Evolutionary conservation across 2,329 filamentous ascomycete species (phyloP).

Genomic region (Phyllosticta paracitricarpa): DNA sequence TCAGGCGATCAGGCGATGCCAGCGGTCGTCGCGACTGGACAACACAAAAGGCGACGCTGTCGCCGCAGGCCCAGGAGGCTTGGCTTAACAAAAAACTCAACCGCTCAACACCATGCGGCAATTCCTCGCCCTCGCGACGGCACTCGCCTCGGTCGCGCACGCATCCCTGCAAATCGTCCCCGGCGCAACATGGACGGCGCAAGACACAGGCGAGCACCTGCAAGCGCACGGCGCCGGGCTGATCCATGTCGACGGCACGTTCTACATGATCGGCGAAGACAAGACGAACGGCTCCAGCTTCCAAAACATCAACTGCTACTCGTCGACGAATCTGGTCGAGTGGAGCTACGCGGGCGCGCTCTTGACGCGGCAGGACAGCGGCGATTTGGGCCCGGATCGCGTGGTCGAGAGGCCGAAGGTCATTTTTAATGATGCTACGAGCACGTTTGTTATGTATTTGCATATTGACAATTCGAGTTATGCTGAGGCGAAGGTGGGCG

Average conservation of each 20-base stretch:
- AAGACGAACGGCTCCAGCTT: conserved; percentile 54
- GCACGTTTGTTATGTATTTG: conserved; percentile 59
- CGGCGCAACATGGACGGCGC: conserved; percentile 29
- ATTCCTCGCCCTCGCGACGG: background rate
- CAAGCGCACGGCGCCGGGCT: conserved; percentile 59
- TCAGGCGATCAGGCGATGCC: background rate
- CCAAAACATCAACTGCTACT: conserved; percentile 59
- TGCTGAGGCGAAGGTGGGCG: conserved; percentile 53
- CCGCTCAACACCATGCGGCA: background rate
- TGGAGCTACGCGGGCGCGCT: conserved; percentile 54
- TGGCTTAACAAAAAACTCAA: background rate
- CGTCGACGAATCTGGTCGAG: conserved; percentile 50
- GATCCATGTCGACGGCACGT: conserved; percentile 47
- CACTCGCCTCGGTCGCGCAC: conserved; percentile 14
- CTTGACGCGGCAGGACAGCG: conserved; percentile 42
- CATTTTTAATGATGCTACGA: conserved; percentile 54
- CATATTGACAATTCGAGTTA: conserved; percentile 56
- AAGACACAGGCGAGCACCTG: conserved; percentile 43
- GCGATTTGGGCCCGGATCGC: conserved; percentile 50
- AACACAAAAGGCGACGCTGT: background rate
- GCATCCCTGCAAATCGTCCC: conserved; percentile 30
- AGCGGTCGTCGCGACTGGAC: background rate
- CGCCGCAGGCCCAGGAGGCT: too few species aligned
- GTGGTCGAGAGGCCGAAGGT: conserved; percentile 61
- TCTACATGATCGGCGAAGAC: conserved; percentile 62